Evolutionary conservation across 257 asterid species (phyloP).

Genomic region (Lithospermum erythrorhizon): DNA sequence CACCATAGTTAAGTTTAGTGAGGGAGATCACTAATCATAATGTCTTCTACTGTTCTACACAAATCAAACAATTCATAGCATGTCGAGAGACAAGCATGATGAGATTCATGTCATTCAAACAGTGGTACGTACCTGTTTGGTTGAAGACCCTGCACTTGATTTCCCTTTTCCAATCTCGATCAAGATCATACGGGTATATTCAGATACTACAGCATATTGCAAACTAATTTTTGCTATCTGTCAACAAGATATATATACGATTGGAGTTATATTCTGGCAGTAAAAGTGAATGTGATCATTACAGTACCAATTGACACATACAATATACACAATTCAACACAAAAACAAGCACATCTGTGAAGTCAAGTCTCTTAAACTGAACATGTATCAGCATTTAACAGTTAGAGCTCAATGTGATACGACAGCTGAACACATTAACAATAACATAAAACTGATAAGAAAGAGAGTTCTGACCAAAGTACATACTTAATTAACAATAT

Average conservation of each 20-base stretch:
- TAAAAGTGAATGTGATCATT: no score
- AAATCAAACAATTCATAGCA: neutral
- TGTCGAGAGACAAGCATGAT: neutral
- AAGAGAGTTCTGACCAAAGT: no score
- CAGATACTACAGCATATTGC: constrained; percentile 44
- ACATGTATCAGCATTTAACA: no score
- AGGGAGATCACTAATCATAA: neutral
- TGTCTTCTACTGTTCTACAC: neutral
- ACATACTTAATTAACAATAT: no score
- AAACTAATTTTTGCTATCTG: constrained; percentile 73
- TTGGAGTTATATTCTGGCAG: no score
- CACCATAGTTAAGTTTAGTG: neutral
- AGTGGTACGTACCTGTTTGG: neutral
- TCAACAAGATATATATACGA: constrained; percentile 2
- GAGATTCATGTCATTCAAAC: neutral
- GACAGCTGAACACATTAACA: no score
- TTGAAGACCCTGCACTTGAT: neutral
- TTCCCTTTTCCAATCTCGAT: constrained; percentile 32
- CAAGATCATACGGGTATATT: constrained; percentile 55
- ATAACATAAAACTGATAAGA: no score
- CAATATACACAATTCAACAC: no score
- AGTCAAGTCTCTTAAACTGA: no score
- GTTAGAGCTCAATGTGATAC: no score
- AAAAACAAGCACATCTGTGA: no score
- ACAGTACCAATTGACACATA: no score